Evolutionary conservation across 345 rosid species (phyloP), one percentile per base, ranked within the genome.

Genomic region (Rubroshorea leprosula): DNA sequence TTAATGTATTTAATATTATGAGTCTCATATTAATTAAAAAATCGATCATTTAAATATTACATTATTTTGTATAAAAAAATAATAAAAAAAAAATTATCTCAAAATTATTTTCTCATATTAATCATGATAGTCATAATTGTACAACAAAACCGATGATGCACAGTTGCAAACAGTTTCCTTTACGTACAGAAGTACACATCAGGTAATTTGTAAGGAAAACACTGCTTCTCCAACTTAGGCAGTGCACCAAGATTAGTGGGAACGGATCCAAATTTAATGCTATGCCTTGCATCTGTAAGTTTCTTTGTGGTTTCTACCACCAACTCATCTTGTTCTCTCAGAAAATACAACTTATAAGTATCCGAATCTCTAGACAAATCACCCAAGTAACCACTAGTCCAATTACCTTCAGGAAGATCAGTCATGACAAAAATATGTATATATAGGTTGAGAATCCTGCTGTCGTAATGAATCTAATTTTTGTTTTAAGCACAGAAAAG

Each of bases 121-220:
- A n/a, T n/a, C n/a, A n/a, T n/a, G n/a, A n/a, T n/a, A n/a, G n/a
- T n/a, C n/a, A n/a, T n/a, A n/a, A n/a, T n/a, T n/a, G n/a, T n/a
- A n/a, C 96, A 60, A 90, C 80, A 23, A 87, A 90, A 51, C 96
- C 99, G 3, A 89, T n/a, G 97, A 72, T n/a, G 96, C 96, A 60
- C 95, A 93, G 64, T 95, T 88, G 75, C 99, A 87, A 51, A 87
- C 76, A 55, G 80, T 79, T 76, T 93, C 92, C 74, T 89, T 96
- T 51, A 87, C 31, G 74, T 71, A 85, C 5, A 94, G 68, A 27
- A 87, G 82, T n/a, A 82, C n/a, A n/a, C 74, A 53, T 90, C 85
- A 2, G 75, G 71, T 31, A 78, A 58, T 67, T 24, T 61, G 51
- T 25, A 57, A 24, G 78, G 72, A 62, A 73, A 35, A 52, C 97